Percentiles rank a stretch among this genome's conserved stretches.
Conservation (phyloP, 768 basidiomycete species). For the Bullera alba region DNA sequence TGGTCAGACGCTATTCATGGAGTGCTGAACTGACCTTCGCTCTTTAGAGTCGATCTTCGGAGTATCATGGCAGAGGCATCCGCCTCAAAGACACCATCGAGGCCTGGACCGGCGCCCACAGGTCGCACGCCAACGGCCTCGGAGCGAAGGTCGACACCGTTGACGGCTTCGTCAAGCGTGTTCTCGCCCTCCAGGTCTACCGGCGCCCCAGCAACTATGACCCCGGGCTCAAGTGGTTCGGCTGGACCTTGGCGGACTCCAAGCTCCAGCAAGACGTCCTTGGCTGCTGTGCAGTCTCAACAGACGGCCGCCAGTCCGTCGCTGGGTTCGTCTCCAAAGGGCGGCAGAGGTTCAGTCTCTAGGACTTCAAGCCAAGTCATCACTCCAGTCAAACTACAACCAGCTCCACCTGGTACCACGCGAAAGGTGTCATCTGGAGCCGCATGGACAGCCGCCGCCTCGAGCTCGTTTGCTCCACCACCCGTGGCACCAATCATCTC, state of each 20-base stretch:
- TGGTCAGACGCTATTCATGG: conserved; percentile 1
- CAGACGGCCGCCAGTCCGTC: conserved; percentile 12
- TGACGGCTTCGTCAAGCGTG: conserved; percentile 8
- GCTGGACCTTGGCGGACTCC: conserved; percentile 18
- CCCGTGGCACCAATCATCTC: conserved; percentile 16
- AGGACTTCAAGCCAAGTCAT: conserved; percentile 13
- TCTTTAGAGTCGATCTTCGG: conserved; percentile 68
- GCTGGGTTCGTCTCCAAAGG: background rate
- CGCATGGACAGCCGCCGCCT: conserved; percentile 62
- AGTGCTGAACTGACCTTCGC: conserved; percentile 7
- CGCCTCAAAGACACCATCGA: conserved; percentile 20
- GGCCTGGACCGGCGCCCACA: conserved; percentile 3
- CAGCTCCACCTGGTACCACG: background rate
- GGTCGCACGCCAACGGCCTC: background rate
- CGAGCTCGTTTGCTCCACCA: conserved; percentile 23
- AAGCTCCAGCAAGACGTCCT: conserved; percentile 14
- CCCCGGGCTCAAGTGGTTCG: background rate
- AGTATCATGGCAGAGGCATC: conserved; percentile 74
- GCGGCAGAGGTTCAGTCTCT: background rate
- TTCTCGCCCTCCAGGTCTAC: conserved; percentile 3
- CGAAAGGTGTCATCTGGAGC: conserved; percentile 20
- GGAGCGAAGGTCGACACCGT: conserved; percentile 7
- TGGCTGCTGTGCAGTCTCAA: conserved; percentile 28
- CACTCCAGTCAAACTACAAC: conserved; percentile 16
- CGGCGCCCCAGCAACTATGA: background rate